Conservation (phyloP, 2,329 filamentous ascomycete species). For the Diaporthe humulicola region DNA sequence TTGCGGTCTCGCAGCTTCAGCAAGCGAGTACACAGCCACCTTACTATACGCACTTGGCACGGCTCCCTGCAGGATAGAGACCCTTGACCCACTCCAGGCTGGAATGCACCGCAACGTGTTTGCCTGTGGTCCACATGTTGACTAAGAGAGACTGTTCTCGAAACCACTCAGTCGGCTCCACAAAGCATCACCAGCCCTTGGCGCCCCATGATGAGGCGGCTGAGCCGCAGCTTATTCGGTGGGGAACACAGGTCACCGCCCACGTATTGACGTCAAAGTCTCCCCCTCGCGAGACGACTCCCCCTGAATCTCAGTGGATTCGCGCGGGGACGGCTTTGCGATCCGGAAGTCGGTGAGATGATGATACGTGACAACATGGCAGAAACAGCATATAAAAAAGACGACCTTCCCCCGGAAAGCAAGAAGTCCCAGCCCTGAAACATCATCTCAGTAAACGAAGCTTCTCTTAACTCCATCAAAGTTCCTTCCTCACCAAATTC, state of each 20-base stretch:
- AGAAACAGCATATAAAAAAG: constrained; percentile 28
- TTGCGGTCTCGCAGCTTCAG: constrained; percentile 26
- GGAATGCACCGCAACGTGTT: constrained; percentile 28
- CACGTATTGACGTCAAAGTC: constrained; percentile 24
- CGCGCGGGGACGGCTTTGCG: constrained; percentile 17
- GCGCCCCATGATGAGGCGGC: constrained; percentile 28
- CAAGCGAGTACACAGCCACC: constrained; percentile 31
- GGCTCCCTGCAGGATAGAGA: constrained; percentile 23
- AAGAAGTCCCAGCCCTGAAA: not conserved
- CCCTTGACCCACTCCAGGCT: constrained; percentile 24
- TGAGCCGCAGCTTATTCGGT: constrained; percentile 34
- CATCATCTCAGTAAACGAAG: constrained; percentile 1
- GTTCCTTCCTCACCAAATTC: not conserved
- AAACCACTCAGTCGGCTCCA: constrained; percentile 27
- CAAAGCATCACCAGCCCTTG: constrained; percentile 30
- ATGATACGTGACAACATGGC: constrained; percentile 22
- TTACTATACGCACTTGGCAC: constrained; percentile 25
- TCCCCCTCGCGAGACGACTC: not conserved
- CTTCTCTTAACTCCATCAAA: not conserved
- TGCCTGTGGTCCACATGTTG: constrained; percentile 12
- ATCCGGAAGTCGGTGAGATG: constrained; percentile 31
- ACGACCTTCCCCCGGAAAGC: not conserved
- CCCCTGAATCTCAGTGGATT: constrained; percentile 30
- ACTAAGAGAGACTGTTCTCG: constrained; percentile 19
- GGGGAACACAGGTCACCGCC: constrained; percentile 30